Conservation (phyloP, 1,284 basidiomycete species). For the Ganoderma leucocontextum region DNA sequence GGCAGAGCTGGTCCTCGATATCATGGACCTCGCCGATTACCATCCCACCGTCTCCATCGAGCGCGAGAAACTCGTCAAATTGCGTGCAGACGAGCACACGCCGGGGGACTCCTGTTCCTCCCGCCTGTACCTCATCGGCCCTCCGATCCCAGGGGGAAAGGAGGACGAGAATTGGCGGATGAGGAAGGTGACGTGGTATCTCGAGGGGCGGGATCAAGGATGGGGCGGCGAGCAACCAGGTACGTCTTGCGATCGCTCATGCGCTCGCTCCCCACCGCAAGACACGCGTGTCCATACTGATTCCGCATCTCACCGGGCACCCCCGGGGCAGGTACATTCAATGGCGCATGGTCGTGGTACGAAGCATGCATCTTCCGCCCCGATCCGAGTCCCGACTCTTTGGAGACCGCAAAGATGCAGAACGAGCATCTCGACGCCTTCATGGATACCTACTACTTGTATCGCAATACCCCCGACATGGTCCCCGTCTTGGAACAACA, state of each 20-base stretch:
- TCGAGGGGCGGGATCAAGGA: constrained; percentile 23
- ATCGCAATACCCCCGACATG: not conserved
- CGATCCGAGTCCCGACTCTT: not conserved
- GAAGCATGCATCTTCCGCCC: constrained; percentile 21
- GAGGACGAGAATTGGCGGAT: constrained; percentile 9
- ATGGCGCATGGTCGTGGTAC: constrained; percentile 18
- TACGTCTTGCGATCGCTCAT: not conserved
- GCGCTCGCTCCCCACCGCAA: not conserved
- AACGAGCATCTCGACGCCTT: not conserved
- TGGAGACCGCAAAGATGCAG: not conserved
- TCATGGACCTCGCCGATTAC: constrained; percentile 22
- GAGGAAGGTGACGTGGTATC: constrained; percentile 10
- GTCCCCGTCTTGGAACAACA: not conserved
- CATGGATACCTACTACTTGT: not conserved
- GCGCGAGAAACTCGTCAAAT: not conserved
- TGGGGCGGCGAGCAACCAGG: constrained; percentile 21
- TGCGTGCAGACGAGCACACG: not conserved
- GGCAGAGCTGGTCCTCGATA: constrained; percentile 21
- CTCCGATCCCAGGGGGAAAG: not conserved
- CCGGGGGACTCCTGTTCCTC: constrained; percentile 8
- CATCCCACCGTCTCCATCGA: constrained; percentile 10
- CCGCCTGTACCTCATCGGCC: constrained; percentile 13
- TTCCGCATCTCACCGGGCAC: not conserved
- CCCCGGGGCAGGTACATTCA: not conserved
- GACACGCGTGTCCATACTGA: not conserved